phyloP scores from a whole-genome alignment of 2,329 filamentous ascomycete genomes.

The Botryotinia convoluta region DNA sequence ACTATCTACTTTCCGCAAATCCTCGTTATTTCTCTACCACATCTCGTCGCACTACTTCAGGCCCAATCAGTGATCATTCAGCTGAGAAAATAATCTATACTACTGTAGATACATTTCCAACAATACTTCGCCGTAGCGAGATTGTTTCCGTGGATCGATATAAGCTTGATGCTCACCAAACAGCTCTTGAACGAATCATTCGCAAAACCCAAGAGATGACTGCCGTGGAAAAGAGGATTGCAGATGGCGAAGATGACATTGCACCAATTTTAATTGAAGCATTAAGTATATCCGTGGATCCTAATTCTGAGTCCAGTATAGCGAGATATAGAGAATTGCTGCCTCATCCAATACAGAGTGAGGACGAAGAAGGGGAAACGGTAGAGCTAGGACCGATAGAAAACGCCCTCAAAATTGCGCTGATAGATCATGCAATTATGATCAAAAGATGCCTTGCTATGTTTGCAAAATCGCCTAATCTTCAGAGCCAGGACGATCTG shows the following conservation, averaged over 20 bases:
- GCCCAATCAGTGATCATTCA: constrained; percentile 68
- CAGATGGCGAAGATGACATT: constrained; percentile 68
- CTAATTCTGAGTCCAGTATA: constrained; percentile 71
- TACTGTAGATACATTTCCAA: constrained; percentile 84
- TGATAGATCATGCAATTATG: constrained; percentile 85
- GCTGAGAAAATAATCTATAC: constrained; percentile 83
- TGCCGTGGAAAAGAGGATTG: constrained; percentile 69
- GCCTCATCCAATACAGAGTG: constrained; percentile 45
- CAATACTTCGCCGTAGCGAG: constrained; percentile 83
- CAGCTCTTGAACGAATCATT: constrained; percentile 85
- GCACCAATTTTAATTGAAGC: constrained; percentile 71
- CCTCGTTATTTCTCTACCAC: constrained; percentile 79
- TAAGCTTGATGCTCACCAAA: constrained; percentile 71
- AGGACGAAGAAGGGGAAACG: constrained; percentile 46
- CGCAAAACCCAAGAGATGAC: constrained; percentile 87
- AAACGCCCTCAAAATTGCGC: constrained; percentile 76
- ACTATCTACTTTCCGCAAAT: constrained; percentile 76
- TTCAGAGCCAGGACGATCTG: constrained; percentile 58
- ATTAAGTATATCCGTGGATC: constrained; percentile 72
- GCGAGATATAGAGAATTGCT: constrained; percentile 74
- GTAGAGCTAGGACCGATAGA: constrained; percentile 60
- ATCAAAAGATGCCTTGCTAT: constrained; percentile 77
- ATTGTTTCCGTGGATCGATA: constrained; percentile 65
- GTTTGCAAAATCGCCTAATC: constrained; percentile 60
- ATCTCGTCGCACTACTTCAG: constrained; percentile 65